Evolutionary conservation across 331 rosid genomes (phyloP).

Genomic region (Malus hybrid): DNA sequence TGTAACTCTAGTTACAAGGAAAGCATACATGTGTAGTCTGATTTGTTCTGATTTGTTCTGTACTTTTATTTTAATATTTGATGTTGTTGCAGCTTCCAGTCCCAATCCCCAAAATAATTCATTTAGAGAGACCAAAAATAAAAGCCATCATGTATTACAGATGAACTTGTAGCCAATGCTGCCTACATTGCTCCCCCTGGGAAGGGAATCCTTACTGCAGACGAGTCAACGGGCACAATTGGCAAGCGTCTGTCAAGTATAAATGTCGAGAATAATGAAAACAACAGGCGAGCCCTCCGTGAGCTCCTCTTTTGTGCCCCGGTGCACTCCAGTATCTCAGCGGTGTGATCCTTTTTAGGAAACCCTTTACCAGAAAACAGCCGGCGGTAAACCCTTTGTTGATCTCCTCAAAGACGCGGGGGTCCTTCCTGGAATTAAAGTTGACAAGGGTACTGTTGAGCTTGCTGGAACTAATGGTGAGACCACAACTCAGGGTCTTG

Average conservation of each 20-base stretch:
- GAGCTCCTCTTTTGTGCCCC: constrained; percentile 88
- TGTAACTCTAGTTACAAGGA: not conserved
- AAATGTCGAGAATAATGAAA: constrained; percentile 62
- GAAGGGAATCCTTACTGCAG: constrained; percentile 97
- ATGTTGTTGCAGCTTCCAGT: not conserved
- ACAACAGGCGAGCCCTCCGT: constrained; percentile 67
- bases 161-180: constrained; percentile 83
- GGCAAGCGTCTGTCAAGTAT: constrained; percentile 83
- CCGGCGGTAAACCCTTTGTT: constrained; percentile 62
- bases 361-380: constrained; percentile 73
- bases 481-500: constrained; percentile 90
- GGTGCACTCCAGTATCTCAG: constrained; percentile 61
- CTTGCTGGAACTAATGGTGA: constrained; percentile 79
- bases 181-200: constrained; percentile 81
- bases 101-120: not conserved
- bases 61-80: not conserved
- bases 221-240: constrained; percentile 83
- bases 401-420: constrained; percentile 60
- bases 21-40: not conserved
- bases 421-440: constrained; percentile 82
- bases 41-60: not conserved
- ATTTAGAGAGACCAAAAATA: not conserved
- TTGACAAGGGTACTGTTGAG: constrained; percentile 84
- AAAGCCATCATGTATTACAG: constrained; percentile 23
- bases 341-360: constrained; percentile 80